Evolutionary conservation across 2,329 filamentous ascomycete species (phyloP).

Genomic region (Capronia americana): DNA sequence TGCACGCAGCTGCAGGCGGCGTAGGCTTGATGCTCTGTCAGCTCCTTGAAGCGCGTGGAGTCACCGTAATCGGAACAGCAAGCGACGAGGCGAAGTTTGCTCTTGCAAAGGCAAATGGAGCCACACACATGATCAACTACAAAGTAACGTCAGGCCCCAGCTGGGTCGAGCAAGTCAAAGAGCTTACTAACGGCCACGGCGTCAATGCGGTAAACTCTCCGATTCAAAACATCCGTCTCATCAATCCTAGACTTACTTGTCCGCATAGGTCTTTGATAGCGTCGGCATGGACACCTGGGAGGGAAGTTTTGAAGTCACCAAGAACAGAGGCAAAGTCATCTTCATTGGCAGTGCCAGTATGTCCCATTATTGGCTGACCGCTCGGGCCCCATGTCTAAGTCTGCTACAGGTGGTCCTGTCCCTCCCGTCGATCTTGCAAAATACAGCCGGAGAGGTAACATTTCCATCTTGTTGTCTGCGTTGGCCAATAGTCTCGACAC

Average conservation of each 20-base stretch:
- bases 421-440: conserved; percentile 59
- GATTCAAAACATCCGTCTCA: conserved; percentile 45
- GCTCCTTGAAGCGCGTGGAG: conserved; percentile 73
- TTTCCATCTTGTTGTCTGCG: conserved; percentile 3
- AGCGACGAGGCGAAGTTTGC: conserved; percentile 74
- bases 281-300: too few relatives aligned
- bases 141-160: not conserved
- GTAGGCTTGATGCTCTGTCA: conserved; percentile 75
- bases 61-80: conserved; percentile 79
- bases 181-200: not conserved
- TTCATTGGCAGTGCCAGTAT: too few relatives aligned
- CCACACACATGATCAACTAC: conserved; percentile 1
- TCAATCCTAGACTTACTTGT: conserved; percentile 69
- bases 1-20: conserved; percentile 86
- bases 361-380: too few relatives aligned
- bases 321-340: too few relatives aligned
- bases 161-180: not conserved
- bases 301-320: too few relatives aligned
- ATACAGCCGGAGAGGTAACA: conserved; percentile 8
- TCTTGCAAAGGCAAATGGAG: conserved; percentile 65
- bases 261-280: not conserved
- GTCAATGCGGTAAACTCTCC: not conserved
- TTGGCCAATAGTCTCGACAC: not conserved
- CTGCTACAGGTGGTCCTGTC: too few relatives aligned
- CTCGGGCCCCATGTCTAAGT: too few relatives aligned